A percentile compares a stretch with the other conserved stretches of the same genome.
Evolutionary conservation across 441 rosid genomes (phyloP).

Genomic region (Pelargonium myrrhifolium): DNA sequence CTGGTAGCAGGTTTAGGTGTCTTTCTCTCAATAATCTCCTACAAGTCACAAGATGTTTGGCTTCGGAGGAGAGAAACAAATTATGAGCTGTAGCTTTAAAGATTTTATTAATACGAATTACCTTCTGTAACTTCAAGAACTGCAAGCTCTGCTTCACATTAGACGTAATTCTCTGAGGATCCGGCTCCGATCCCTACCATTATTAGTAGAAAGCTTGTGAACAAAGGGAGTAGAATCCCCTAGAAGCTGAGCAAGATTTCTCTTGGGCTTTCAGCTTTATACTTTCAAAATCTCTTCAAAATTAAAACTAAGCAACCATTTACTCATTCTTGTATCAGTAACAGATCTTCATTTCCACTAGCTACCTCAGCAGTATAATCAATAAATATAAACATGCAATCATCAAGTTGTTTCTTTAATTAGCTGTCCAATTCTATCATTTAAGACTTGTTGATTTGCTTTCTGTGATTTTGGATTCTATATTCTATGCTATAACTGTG

Average conservation of each 20-base stretch:
- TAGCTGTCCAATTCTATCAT: too few relatives aligned
- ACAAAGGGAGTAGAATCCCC: neutral
- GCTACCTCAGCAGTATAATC: too few relatives aligned
- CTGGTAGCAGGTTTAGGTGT: constrained; percentile 73
- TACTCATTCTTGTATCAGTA: too few relatives aligned
- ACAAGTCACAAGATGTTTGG: constrained; percentile 4
- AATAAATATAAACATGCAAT: too few relatives aligned
- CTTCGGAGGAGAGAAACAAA: neutral
- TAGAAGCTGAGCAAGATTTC: neutral
- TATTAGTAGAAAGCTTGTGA: constrained; percentile 20
- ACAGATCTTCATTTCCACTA: too few relatives aligned
- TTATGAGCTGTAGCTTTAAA: neutral
- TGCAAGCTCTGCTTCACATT: constrained; percentile 86
- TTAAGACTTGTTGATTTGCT: too few relatives aligned
- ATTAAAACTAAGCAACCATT: too few relatives aligned
- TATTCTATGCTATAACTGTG: neutral
- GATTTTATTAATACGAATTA: constrained; percentile 6
- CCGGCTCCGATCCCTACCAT: constrained; percentile 46
- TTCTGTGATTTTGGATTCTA: too few relatives aligned
- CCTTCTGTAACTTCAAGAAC: constrained; percentile 77
- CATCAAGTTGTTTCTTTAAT: too few relatives aligned
- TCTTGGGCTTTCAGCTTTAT: neutral
- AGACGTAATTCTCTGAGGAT: constrained; percentile 78
- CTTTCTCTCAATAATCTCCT: constrained; percentile 59
- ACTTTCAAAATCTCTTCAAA: neutral